phyloP scores from a whole-genome alignment of 352 stramenopile genomes.

The Phytophthora ohioensis region DNA sequence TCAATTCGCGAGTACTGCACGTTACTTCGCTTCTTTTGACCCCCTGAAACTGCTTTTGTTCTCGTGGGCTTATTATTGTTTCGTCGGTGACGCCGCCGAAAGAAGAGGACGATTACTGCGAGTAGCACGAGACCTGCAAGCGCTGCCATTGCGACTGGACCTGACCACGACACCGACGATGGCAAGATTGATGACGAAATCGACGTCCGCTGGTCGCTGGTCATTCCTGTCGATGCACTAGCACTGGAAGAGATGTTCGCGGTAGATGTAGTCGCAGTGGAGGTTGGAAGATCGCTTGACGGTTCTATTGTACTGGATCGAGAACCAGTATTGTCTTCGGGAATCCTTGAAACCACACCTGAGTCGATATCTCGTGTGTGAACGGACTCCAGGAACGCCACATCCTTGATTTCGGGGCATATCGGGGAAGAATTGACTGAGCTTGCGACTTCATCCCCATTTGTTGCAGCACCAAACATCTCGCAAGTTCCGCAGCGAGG shows the following conservation, averaged over 20 bases:
- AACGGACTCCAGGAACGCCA: constrained; percentile 35
- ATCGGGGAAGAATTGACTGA: constrained; percentile 7
- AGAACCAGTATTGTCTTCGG: constrained; percentile 4
- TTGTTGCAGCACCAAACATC: constrained; percentile 41
- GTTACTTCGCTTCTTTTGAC: constrained; percentile 24
- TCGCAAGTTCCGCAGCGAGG: constrained; percentile 65
- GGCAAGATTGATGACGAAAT: constrained; percentile 30
- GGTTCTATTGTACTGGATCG: neutral
- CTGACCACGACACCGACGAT: constrained; percentile 30
- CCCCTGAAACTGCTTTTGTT: constrained; percentile 17
- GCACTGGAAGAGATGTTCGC: constrained; percentile 4
- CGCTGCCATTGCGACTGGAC: constrained; percentile 30
- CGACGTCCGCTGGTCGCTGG: constrained; percentile 13
- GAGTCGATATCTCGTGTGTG: constrained; percentile 16
- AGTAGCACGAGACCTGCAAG: constrained; percentile 29
- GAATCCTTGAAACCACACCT: neutral
- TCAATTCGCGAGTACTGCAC: constrained; percentile 42
- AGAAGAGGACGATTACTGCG: constrained; percentile 24
- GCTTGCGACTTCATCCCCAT: neutral
- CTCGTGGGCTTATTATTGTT: constrained; percentile 18
- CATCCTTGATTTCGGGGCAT: constrained; percentile 46
- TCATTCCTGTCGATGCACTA: constrained; percentile 8
- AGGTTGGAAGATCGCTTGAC: neutral
- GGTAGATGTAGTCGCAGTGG: neutral
- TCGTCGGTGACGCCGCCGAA: constrained; percentile 14